A percentile compares a stretch with the other conserved stretches of the same genome.
These are phyloP conservation scores for Psilocybe subaeruginosa DNA, from an alignment of 768 basidiomycete species.

Conservation along the genomic window DNA sequence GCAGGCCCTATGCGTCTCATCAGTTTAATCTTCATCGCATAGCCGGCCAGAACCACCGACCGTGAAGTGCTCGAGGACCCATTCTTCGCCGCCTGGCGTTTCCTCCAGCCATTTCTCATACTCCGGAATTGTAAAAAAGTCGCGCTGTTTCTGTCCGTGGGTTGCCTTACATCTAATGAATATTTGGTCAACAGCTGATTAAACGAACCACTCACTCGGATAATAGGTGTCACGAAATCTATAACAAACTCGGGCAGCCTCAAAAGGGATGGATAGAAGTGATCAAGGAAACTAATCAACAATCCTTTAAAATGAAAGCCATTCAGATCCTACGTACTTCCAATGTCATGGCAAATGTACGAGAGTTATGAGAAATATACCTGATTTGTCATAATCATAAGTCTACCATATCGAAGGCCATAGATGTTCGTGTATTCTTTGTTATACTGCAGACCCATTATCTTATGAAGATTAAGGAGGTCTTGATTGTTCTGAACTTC, in stretches of 20 bases:
- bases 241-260: constrained; percentile 91
- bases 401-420: constrained; percentile 85
- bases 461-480: constrained; percentile 96
- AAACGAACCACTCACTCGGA: constrained; percentile 65
- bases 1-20: constrained; percentile 73
- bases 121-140: constrained; percentile 98
- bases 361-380: constrained; percentile 35
- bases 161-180: constrained; percentile 50
- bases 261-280: constrained; percentile 94
- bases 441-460: constrained; percentile 94
- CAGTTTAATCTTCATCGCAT: neutral
- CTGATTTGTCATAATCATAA: constrained; percentile 99
- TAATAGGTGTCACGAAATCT: constrained; percentile 98
- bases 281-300: constrained; percentile 95
- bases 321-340: constrained; percentile 82
- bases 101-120: constrained; percentile 90
- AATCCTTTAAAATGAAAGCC: constrained; percentile 99
- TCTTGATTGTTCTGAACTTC: constrained; percentile 99
- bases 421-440: constrained; percentile 76
- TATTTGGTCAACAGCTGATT: neutral
- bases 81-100: constrained; percentile 76
- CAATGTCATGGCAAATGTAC: neutral
- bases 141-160: constrained; percentile 75
- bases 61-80: constrained; percentile 98
- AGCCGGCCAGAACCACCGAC: constrained; percentile 39